Base-by-base conservation (phyloP, 2,329 filamentous ascomycete species). In the Fusarium caatingaense region DNA sequence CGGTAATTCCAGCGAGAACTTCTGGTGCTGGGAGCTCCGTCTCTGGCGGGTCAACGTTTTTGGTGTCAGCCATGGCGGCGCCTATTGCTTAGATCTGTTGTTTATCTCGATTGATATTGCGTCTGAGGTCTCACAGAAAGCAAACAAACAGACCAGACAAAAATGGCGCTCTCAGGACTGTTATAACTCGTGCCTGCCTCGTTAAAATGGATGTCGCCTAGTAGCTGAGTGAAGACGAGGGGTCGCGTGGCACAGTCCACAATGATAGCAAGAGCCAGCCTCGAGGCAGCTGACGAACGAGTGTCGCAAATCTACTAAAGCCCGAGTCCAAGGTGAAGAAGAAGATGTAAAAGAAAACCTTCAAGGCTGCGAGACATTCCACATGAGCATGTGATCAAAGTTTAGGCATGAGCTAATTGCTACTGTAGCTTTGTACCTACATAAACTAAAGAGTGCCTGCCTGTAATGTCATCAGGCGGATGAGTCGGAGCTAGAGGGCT, bases 11-110 rank as follows among this genome's bases (percentile, higher is more conserved):
- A 50, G 72, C 65, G 46, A 66, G 61, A 16, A 77, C 55, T 32
- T 78, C 77, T 30, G 79, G 74, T n/a, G 76, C 73, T 44, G 80
- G 76, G 20, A 76, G 69, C 62, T 45, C 67, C 49, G 58, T 64
- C 48, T 76, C 77, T 56, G 72, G 60, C 51, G 68, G 53, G 30
- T 72, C 69, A 57, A 64, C 47, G 57, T 72, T 67, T 37, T 70
- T 68, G 42, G 67, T 53, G 51, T 72, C 67, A 54, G 72, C 68
- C 78, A 79, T 79, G 65, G 42, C 50, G 59, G 53, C 28, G 56
- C 34, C 49, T 53, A n/a, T 50, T 20, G 34, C 15, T 66, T 32
- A 44, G 9, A 9, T 49, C 25, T 47, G 41, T 34, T 45, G 57
- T 53, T 16, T 68, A 50, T 67, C 28, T 21, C 18, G 58, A 45